Evolutionary conservation across 108 stramenopile species (phyloP), one percentile per base, ranked within the genome.

Genomic region (Cyclotella cryptica): DNA sequence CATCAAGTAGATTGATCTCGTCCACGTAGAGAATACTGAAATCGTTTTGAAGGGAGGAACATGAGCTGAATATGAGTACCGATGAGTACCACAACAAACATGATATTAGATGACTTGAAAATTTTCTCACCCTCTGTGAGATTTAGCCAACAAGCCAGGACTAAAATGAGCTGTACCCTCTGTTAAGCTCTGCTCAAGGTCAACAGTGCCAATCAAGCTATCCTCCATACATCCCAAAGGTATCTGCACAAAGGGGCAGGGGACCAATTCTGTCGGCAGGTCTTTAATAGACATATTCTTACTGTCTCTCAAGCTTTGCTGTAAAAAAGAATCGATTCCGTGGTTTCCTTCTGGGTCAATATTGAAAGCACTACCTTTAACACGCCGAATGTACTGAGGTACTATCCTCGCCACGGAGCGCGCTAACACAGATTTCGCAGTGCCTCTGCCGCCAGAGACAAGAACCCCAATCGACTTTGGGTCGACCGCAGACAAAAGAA

Each of bases 181-280:
- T 64, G 86, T 77, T 24, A 90, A 79, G 18, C 77, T 81, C 35
- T 74, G 67, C 71, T 92, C 89, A 13, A 90, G 75, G 44, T 92
- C 89, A 14, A 92, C 86, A 15, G 87, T 79, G 14, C 91, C 91
- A 39, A 88, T 49, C 18, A 90, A 81, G 39, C 85, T 76, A 72
- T 90, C 91, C 70, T 92, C 91, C 88, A 87, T 88, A 21, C 88
- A 88, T 21, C 88, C 88, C 49, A 92, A 62, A 17, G 91, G 91
- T 39, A 90, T 78, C 70, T 90, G 85, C 1, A 92, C 87, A 41
- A 92, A 89, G 5, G 92, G 92, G 7, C 84, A 66, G 14, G 61
- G 62, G 35, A 93, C 62, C 8, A 88, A 67, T 65, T 93, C 92
- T 40, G 84, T 88, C 28, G 90, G 88, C 21, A 88, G 53, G 21